Base-by-base conservation (phyloP, 2,329 filamentous ascomycete species). In the Paracorniculantispora psalliotae region DNA sequence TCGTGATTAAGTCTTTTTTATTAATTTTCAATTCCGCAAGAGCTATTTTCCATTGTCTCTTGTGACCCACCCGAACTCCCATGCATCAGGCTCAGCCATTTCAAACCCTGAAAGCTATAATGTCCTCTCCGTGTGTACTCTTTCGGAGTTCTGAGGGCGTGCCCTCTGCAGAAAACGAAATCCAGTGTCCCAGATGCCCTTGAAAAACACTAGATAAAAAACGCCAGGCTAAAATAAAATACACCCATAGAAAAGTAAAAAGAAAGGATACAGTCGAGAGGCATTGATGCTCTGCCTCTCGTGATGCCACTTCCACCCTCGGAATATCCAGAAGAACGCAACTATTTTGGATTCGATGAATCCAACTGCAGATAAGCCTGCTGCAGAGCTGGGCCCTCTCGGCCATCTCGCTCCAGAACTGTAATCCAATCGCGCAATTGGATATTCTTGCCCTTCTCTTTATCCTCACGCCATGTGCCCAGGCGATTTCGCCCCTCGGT, bases 401-500 rank as follows among this genome's bases (percentile, higher is more conserved):
- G 81, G 1, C 90, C 88, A 69, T 96, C 91, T 53, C 86, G 79
- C 71, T 96, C 92, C 49, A 97, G 79, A 61, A 90, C 89, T 21
- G 84, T 79, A 17, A 96, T 78, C 77, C 92, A 86, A 72, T 97
- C 93, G 57, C 93, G 83, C 55, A 96, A 77, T 75, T 97, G 92
- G 50, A 97, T 90, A 26, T 87, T 87, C 64, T 81, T 83, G 33
- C 91, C 91, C 68, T 88, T 89, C 23, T 88, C 85, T 56, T 84
- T 85, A 66, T 91, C 88, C 72, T 97, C 92, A 61, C 90, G 83
- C 82, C 87, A 90, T 17, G 82, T 80, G n/a, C 90, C 90, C 39
- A 91, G 75, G 56, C 85, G 83, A 56, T 85, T 84, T 25, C 83
- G 79, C 17, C 83, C 81, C 35, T 84, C 81, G 2, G 77, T 79